These are phyloP conservation scores for Schizochytrium sp. DNA, from an alignment of 108 stramenopile genomes.

Conservation along the genomic window DNA sequence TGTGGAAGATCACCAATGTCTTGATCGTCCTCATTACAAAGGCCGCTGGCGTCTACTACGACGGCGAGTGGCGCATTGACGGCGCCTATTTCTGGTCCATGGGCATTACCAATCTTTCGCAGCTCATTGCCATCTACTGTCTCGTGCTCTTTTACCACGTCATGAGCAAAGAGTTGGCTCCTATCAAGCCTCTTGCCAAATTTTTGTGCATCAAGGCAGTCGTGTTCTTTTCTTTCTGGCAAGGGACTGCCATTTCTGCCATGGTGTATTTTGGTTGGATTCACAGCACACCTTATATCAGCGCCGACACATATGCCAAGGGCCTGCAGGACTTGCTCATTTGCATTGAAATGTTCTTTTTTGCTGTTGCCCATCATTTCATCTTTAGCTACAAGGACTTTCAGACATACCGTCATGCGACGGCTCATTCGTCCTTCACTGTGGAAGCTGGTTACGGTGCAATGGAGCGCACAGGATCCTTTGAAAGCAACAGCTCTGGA, in stretches of 20 bases:
- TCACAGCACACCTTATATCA: constrained; percentile 1
- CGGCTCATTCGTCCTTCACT: background rate
- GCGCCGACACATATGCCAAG: constrained; percentile 69
- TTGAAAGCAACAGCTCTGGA: background rate
- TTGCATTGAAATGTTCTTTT: constrained; percentile 84
- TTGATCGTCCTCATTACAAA: constrained; percentile 63
- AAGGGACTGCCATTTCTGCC: constrained; percentile 72
- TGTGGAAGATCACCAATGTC: constrained; percentile 64
- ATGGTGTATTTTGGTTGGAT: constrained; percentile 25
- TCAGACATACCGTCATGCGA: background rate
- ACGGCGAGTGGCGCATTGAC: constrained; percentile 68
- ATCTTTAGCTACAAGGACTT: constrained; percentile 86
- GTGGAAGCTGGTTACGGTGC: background rate
- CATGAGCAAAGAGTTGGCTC: constrained; percentile 61
- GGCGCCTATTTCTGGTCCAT: constrained; percentile 63
- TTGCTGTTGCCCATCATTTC: constrained; percentile 76
- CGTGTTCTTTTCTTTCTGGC: constrained; percentile 97
- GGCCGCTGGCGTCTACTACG: constrained; percentile 61
- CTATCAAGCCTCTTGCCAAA: constrained; percentile 82
- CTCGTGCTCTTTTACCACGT: constrained; percentile 82
- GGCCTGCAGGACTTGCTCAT: constrained; percentile 84
- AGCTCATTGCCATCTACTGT: constrained; percentile 83
- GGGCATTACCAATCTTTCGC: constrained; percentile 60
- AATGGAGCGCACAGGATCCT: background rate
- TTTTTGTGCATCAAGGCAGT: constrained; percentile 90